phyloP scores from a whole-genome alignment of 139 green algal genomes.

The Diplosphaera chodatii region DNA sequence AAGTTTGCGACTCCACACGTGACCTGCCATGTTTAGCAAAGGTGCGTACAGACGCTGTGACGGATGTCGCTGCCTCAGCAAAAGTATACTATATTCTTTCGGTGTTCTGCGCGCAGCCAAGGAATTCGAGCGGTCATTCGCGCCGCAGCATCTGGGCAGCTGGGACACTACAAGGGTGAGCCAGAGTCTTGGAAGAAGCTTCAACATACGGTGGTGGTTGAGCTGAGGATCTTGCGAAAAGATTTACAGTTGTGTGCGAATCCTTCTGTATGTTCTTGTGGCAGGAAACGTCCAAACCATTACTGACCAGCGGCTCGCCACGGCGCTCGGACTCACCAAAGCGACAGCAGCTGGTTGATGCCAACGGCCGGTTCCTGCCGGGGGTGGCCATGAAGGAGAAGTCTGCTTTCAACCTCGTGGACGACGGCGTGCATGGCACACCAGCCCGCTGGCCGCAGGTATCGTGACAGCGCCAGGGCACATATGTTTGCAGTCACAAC shows the following conservation, averaged over 20 bases:
- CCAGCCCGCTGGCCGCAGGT: slow-evolving; percentile 21
- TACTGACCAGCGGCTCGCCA: slow-evolving; percentile 11
- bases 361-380: slow-evolving; percentile 34
- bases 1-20: no score
- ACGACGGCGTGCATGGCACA: neutral
- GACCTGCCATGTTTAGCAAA: neutral
- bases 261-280: neutral
- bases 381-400: slow-evolving; percentile 16
- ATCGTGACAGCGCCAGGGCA: no score
- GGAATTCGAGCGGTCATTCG: slow-evolving; percentile 30
- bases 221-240: slow-evolving; percentile 10
- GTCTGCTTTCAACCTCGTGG: slow-evolving; percentile 4
- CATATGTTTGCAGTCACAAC: no score
- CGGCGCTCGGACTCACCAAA: neutral
- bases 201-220: neutral
- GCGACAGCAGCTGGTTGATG: slow-evolving; percentile 29
- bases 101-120: neutral
- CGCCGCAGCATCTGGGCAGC: slow-evolving; percentile 18
- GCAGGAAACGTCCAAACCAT: neutral
- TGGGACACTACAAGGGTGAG: slow-evolving; percentile 14
- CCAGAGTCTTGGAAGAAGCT: no score
- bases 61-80: no score
- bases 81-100: neutral
- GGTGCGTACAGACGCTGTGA: no score
- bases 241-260: neutral